Conservation (phyloP, 306 rosid genomes). For the Trichosanthes cucumerina region DNA sequence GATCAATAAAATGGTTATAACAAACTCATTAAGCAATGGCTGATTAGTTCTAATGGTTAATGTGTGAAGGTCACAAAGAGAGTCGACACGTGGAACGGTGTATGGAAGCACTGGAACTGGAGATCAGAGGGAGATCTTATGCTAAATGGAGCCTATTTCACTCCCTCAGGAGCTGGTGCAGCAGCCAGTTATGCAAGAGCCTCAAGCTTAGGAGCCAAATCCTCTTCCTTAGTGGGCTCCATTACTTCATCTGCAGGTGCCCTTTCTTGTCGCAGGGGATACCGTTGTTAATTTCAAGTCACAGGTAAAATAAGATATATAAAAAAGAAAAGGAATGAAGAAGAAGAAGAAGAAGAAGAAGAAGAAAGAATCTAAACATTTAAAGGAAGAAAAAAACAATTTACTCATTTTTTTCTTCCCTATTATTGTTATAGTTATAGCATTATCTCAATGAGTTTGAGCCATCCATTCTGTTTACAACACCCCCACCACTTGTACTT, state of each 20-base stretch:
- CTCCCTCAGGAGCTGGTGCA: constrained; percentile 75
- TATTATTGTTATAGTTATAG: constrained; percentile 32
- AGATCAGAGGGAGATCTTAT: constrained; percentile 90
- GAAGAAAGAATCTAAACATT: constrained; percentile 9
- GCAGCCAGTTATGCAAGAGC: constrained; percentile 91
- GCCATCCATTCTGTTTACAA: constrained; percentile 26
- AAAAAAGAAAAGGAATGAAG: not conserved
- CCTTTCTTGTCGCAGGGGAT: constrained; percentile 54
- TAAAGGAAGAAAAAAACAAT: constrained; percentile 32
- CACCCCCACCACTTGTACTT: constrained; percentile 25
- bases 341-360: not conserved
- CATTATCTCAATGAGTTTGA: constrained; percentile 38
- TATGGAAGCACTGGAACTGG: constrained; percentile 94
- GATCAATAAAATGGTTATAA: not conserved
- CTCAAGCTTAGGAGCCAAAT: constrained; percentile 90
- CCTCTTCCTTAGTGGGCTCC: constrained; percentile 75
- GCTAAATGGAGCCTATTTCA: constrained; percentile 87
- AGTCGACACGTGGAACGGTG: constrained; percentile 24
- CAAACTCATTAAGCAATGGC: not conserved
- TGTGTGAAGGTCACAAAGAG: constrained; percentile 73
- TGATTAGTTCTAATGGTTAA: not conserved
- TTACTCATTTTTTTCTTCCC: constrained; percentile 42
- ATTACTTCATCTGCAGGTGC: constrained; percentile 72
- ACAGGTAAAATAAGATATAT: not conserved
- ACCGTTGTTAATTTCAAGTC: constrained; percentile 41